These are phyloP conservation scores for Aspergillus alliaceus DNA, from an alignment of 2,329 filamentous ascomycete genomes.

Conservation along the genomic window DNA sequence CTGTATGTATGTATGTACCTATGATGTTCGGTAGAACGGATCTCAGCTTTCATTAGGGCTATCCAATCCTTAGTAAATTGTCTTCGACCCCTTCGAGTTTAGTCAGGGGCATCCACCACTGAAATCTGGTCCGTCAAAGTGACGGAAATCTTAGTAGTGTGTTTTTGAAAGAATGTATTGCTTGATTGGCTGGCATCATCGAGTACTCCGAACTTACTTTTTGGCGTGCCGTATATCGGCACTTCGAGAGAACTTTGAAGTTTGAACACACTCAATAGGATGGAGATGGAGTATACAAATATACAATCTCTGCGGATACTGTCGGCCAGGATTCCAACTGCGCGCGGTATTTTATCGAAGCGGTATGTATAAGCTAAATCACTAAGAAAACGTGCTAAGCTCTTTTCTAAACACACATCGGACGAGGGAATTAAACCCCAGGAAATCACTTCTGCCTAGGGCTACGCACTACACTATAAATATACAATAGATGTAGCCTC, in stretches of 20 bases:
- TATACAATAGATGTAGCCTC: background rate
- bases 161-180: background rate
- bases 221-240: background rate
- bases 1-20: too few species aligned
- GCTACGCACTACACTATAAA: background rate
- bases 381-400: background rate
- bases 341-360: background rate
- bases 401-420: too few species aligned
- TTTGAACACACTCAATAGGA: background rate
- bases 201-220: background rate
- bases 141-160: background rate
- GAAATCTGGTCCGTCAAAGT: background rate
- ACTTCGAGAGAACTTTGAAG: background rate
- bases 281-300: background rate
- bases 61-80: too few species aligned
- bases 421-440: background rate
- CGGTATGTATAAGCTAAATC: background rate
- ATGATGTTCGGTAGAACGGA: too few species aligned
- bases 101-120: constrained; percentile 17
- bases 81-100: constrained; percentile 1
- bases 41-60: too few species aligned
- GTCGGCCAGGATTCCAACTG: background rate
- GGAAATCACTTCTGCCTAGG: background rate
- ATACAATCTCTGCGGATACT: background rate
- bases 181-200: background rate